A percentile compares a stretch with the other conserved stretches of the same genome.
Conservation (phyloP, 1,284 basidiomycete genomes). For the Inonotus obliquus region DNA sequence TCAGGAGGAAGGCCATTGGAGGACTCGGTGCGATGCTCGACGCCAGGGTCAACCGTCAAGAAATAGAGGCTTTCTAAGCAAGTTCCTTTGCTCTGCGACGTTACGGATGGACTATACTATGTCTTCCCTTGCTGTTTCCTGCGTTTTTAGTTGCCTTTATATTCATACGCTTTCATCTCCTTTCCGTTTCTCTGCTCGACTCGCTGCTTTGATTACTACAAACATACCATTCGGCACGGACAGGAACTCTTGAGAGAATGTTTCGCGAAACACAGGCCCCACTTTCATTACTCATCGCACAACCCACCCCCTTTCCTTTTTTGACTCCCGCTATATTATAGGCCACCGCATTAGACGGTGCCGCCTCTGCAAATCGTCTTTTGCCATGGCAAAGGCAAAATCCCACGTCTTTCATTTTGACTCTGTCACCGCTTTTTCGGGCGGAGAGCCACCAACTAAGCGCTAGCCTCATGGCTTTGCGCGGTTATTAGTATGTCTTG, state of each 20-base stretch:
- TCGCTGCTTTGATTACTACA: slow-evolving; percentile 5
- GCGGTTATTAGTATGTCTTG: not conserved
- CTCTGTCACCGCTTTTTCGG: not conserved
- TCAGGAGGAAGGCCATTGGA: slow-evolving; percentile 75
- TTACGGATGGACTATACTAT: not conserved
- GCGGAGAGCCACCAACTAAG: not conserved
- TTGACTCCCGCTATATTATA: slow-evolving; percentile 11
- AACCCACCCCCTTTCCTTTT: not conserved
- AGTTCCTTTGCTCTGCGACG: not conserved
- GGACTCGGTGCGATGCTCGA: slow-evolving; percentile 69
- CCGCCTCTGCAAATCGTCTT: slow-evolving; percentile 1
- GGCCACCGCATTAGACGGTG: slow-evolving; percentile 16
- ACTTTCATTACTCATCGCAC: not conserved
- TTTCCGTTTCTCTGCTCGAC: not conserved
- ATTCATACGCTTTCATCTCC: not conserved
- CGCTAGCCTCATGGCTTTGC: not conserved
- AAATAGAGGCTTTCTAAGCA: slow-evolving; percentile 51
- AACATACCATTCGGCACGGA: slow-evolving; percentile 14
- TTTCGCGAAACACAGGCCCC: slow-evolving; percentile 16
- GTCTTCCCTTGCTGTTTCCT: slow-evolving; percentile 4
- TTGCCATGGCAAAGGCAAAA: not conserved
- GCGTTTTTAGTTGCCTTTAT: not conserved
- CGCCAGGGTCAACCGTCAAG: slow-evolving; percentile 67
- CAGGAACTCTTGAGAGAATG: slow-evolving; percentile 15
- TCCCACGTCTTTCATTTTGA: slow-evolving; percentile 5